A percentile compares a stretch with the other conserved stretches of the same genome.
Evolutionary conservation across 2,329 filamentous ascomycete species (phyloP).

Genomic region (Trichoderma simmonsii): DNA sequence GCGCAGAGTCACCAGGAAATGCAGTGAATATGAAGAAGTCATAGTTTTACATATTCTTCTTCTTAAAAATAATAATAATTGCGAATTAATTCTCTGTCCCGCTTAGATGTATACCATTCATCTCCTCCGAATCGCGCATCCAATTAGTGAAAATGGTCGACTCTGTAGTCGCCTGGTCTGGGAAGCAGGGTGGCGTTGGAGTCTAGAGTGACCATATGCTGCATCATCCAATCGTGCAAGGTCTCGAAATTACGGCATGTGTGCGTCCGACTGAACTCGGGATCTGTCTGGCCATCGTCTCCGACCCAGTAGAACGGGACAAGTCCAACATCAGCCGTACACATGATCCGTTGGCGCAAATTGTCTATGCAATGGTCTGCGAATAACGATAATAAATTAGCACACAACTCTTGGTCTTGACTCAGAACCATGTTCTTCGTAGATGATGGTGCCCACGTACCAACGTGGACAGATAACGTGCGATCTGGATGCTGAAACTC

Average conservation of each 20-base stretch:
- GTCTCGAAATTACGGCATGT: background rate
- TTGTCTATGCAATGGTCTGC: background rate
- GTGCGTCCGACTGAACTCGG: background rate
- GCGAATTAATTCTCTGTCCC: too few species aligned
- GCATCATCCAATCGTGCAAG: background rate
- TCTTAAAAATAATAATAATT: too few species aligned
- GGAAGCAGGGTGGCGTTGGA: background rate
- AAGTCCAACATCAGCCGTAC: background rate
- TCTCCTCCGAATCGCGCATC: background rate
- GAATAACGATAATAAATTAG: background rate
- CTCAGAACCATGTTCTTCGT: background rate
- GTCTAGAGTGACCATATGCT: background rate
- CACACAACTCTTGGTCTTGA: background rate
- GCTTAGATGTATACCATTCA: too few species aligned
- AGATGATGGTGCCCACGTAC: background rate
- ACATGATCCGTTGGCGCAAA: background rate
- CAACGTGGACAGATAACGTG: background rate
- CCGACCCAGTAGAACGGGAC: constrained; percentile 1
- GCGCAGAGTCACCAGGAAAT: too few species aligned
- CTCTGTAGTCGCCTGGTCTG: background rate
- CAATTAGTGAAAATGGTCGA: background rate
- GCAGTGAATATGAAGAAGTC: too few species aligned
- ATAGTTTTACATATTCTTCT: too few species aligned
- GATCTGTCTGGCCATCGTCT: background rate
- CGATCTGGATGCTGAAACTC: background rate